A percentile compares a stretch with the other conserved stretches of the same genome.
These are phyloP conservation scores for Sechiopsis laciniata DNA, from an alignment of 306 rosid species.

Conservation along the genomic window DNA sequence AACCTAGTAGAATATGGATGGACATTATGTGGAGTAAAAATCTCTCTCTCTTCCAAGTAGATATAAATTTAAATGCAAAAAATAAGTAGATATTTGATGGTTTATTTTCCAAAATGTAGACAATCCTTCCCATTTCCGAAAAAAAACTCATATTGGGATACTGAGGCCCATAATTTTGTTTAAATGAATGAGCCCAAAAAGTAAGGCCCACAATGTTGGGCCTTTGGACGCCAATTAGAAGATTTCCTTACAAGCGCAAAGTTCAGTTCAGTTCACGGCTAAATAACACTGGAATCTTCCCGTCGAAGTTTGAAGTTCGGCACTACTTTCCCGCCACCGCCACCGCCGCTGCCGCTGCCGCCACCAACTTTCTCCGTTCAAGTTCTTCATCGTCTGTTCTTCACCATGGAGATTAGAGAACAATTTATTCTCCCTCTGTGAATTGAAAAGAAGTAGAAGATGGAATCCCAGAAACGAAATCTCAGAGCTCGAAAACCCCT, in stretches of 20 bases:
- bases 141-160: no score
- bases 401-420: not conserved
- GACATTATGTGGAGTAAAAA: no score
- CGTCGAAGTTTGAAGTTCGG: no score
- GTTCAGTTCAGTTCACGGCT: not conserved
- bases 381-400: not conserved
- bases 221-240: not conserved
- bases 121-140: no score
- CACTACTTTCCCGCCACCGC: constrained; percentile 6
- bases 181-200: not conserved
- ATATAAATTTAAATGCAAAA: no score
- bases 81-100: no score
- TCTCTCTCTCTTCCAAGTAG: no score
- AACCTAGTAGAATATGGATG: no score
- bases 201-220: not conserved
- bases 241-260: not conserved
- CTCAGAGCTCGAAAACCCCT: constrained; percentile 43
- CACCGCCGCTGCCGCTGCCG: not conserved
- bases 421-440: not conserved
- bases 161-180: not conserved
- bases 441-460: constrained; percentile 21
- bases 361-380: not conserved
- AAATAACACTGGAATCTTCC: not conserved
- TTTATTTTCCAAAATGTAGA: no score
- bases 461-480: constrained; percentile 38